Base-by-base conservation (phyloP, 768 basidiomycete species). In the Gymnopilus dilepis region DNA sequence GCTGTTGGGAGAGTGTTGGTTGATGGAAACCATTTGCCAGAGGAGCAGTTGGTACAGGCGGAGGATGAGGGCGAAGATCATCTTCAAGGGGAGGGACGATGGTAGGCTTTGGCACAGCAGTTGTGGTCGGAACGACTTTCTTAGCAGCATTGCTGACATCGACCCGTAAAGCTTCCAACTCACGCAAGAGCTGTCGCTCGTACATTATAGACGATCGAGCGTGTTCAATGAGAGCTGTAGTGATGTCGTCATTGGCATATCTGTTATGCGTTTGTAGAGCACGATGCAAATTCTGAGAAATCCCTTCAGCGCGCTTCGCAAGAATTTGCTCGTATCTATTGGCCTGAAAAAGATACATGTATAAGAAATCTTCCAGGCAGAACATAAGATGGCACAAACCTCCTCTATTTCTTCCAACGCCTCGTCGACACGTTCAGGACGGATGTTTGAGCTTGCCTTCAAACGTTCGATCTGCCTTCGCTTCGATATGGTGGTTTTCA, bases 391-490 rank as follows among this genome's bases (percentile, higher is more conserved):
- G 52, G 13, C 8, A 73, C 74, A 55, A 57, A 94, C 94, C 88
- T 96, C 95, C 74, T 96, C 92, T 73, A 96, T 85, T 55, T 97
- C 95, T 70, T 95, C 94, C 63, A 97, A 71, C 1, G 95, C 94
- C 68, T 96, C 94, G 70, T 95, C 94, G 15, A 95, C 94, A 42
- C 86, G 87, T 60, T 94, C 91, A 19, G 92, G 84, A 51, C 88
- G 86, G 60, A 97, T 98, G 64, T 88, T 94, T 26, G 89, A 86
- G 66, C 92, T 94, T 8, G 89, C 89, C 71, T 93, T 93, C 71
- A 95, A 74, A 55, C 94, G 86, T 70, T 95, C 97, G 56, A 99
- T 95, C 55, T 92, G 89, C 30, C 96, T 81, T 37, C 96, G 86
- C 74, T 98, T 98, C 21, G 91, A 92, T 66, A 99, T 97, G 9